Percentiles rank a stretch among this genome's conserved stretches.
These are phyloP conservation scores for Thermomyces lanuginosus DNA, from an alignment of 2,329 filamentous ascomycete genomes.

Conservation along the genomic window DNA sequence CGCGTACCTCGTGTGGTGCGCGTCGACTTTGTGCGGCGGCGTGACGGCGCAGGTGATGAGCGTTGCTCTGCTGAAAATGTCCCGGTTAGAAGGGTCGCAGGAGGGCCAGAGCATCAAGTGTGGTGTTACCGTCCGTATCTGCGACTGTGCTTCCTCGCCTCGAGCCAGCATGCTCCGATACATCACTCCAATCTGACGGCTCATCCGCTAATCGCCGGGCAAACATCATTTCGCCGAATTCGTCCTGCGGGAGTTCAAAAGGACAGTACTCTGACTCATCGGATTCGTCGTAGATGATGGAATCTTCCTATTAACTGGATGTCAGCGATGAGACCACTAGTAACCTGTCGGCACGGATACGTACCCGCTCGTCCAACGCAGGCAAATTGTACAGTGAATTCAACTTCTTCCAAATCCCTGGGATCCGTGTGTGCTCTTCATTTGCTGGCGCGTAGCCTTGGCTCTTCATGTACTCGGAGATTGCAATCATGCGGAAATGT, in stretches of 20 bases:
- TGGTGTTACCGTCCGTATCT: slow-evolving; percentile 30
- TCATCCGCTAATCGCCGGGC: slow-evolving; percentile 29
- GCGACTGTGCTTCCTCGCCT: slow-evolving; percentile 30
- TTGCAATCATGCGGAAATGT: slow-evolving; percentile 80
- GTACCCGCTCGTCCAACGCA: slow-evolving; percentile 70
- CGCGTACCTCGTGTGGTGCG: slow-evolving; percentile 22
- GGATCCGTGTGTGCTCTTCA: slow-evolving; percentile 64
- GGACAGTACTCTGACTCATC: slow-evolving; percentile 49
- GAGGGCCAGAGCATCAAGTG: slow-evolving; percentile 2
- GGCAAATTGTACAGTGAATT: slow-evolving; percentile 69
- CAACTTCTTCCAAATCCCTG: slow-evolving; percentile 83
- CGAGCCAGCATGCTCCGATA: slow-evolving; percentile 20
- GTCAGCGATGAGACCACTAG: too few relatives aligned
- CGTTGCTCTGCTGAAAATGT: slow-evolving; percentile 22
- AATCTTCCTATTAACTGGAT: slow-evolving; percentile 35
- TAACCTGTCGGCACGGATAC: slow-evolving; percentile 24
- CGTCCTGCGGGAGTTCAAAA: slow-evolving; percentile 44
- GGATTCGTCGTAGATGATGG: slow-evolving; percentile 38
- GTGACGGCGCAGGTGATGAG: slow-evolving; percentile 28
- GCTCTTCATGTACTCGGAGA: slow-evolving; percentile 62
- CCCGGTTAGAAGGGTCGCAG: too few relatives aligned
- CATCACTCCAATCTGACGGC: slow-evolving; percentile 26
- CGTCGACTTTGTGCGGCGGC: slow-evolving; percentile 20
- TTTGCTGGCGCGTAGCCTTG: slow-evolving; percentile 56
- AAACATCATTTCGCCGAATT: slow-evolving; percentile 34